A percentile compares a stretch with the other conserved stretches of the same genome.
Conservation (phyloP, 2,329 filamentous ascomycete species). For the Moelleriella libera region DNA sequence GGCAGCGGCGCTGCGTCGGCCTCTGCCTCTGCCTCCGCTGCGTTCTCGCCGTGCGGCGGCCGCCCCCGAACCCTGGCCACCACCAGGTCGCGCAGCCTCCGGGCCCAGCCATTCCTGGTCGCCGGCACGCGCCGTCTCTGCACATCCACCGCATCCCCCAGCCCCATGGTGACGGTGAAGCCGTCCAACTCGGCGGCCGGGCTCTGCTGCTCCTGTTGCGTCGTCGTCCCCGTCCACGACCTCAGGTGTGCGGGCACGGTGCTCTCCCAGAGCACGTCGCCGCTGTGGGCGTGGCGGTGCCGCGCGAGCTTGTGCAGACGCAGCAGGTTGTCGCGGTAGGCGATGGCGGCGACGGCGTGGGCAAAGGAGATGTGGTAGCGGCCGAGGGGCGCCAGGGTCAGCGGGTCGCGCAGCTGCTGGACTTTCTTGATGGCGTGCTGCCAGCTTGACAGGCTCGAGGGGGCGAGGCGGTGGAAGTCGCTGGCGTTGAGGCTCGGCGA, state of each 20-base stretch:
- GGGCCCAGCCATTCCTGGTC: conserved; percentile 11
- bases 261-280: conserved; percentile 15
- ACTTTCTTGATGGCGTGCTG: conserved; percentile 47
- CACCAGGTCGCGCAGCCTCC: conserved; percentile 10
- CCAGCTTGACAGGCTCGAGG: conserved; percentile 56
- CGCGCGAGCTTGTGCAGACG: conserved; percentile 18
- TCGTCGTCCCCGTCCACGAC: conserved; percentile 1
- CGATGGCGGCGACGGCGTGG: conserved; percentile 38
- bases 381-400: conserved; percentile 47
- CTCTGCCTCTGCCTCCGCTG: too few species aligned
- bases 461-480: conserved; percentile 58
- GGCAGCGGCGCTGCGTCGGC: too few species aligned
- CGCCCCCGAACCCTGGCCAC: not conserved
- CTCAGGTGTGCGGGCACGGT: conserved; percentile 13
- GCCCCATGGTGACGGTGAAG: conserved; percentile 16
- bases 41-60: too few species aligned
- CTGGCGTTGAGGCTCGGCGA: conserved; percentile 45
- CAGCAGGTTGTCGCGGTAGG: conserved; percentile 35
- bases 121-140: conserved; percentile 8
- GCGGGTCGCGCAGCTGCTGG: conserved; percentile 48
- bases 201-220: not conserved
- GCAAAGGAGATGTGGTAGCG: conserved; percentile 60
- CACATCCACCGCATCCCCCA: conserved; percentile 6
- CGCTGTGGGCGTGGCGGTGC: conserved; percentile 12
- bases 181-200: conserved; percentile 11